A percentile compares a stretch with the other conserved stretches of the same genome.
Evolutionary conservation across 257 asterid species (phyloP).

Genomic region (Galeopsis tetrahit): DNA sequence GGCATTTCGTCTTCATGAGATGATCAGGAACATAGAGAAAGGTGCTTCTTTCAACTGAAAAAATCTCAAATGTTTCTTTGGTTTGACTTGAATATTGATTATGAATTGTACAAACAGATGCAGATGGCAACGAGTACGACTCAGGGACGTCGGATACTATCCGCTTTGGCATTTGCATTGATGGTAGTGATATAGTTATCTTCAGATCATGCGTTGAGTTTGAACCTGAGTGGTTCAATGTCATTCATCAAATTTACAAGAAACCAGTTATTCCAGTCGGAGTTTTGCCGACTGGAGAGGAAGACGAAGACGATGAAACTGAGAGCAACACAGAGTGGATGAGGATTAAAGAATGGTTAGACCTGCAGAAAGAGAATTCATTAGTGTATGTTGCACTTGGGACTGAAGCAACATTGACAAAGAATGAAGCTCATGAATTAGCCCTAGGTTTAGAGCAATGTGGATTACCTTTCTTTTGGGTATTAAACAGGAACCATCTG

Average conservation of each 20-base stretch:
- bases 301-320: slow-evolving; percentile 32
- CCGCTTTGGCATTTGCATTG: slow-evolving; percentile 61
- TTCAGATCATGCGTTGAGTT: slow-evolving; percentile 72
- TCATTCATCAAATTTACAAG: slow-evolving; percentile 50
- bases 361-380: slow-evolving; percentile 43
- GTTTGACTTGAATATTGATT: slow-evolving; percentile 9
- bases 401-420: slow-evolving; percentile 62
- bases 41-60: slow-evolving; percentile 29
- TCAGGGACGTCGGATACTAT: slow-evolving; percentile 63
- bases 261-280: slow-evolving; percentile 72
- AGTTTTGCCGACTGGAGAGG: slow-evolving; percentile 52
- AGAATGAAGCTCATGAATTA: slow-evolving; percentile 52
- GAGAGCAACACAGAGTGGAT: slow-evolving; percentile 45
- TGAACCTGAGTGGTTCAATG: slow-evolving; percentile 76
- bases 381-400: slow-evolving; percentile 85
- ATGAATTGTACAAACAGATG: slow-evolving; percentile 39
- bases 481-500: slow-evolving; percentile 47
- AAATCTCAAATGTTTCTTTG: neutral
- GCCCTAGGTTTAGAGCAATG: slow-evolving; percentile 73
- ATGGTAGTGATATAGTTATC: slow-evolving; percentile 62
- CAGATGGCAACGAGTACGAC: slow-evolving; percentile 63
- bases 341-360: slow-evolving; percentile 57
- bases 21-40: slow-evolving; percentile 59
- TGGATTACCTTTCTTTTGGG: slow-evolving; percentile 83
- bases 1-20: slow-evolving; percentile 64